Evolutionary conservation across 345 rosid species (phyloP).

Genomic region (Citrus australasica): DNA sequence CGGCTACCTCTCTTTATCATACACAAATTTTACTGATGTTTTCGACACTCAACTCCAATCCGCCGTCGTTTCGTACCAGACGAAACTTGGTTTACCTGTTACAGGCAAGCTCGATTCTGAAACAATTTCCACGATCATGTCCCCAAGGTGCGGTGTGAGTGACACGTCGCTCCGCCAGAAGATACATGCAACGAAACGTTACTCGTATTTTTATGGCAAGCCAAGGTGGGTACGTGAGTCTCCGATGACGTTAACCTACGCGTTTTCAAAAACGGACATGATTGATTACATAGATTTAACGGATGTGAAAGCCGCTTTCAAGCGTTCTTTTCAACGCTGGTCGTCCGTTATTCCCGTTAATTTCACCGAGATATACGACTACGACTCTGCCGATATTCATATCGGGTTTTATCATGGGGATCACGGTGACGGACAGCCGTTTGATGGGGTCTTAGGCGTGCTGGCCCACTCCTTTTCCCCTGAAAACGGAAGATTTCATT

Average conservation of each 20-base stretch:
- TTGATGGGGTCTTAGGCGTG: constrained; percentile 85
- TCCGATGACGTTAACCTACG: constrained; percentile 59
- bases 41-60: constrained; percentile 57
- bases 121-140: constrained; percentile 53
- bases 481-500: constrained; percentile 74
- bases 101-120: constrained; percentile 65
- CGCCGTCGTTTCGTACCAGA: constrained; percentile 57
- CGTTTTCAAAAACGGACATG: constrained; percentile 48
- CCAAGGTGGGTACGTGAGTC: constrained; percentile 59
- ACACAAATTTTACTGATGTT: constrained; percentile 44
- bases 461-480: constrained; percentile 90
- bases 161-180: constrained; percentile 23
- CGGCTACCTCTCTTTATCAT: constrained; percentile 55
- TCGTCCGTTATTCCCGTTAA: constrained; percentile 67
- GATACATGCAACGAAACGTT: constrained; percentile 44
- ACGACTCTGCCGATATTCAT: constrained; percentile 46
- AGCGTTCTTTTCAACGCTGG: constrained; percentile 70
- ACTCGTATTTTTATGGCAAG: constrained; percentile 60
- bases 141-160: constrained; percentile 81
- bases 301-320: constrained; percentile 46
- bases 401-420: constrained; percentile 64
- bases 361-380: constrained; percentile 49
- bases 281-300: constrained; percentile 46
- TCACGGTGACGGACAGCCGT: constrained; percentile 88
- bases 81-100: constrained; percentile 55